Conservation (phyloP, 75 land plant species). For the Picea sitchensis region DNA sequence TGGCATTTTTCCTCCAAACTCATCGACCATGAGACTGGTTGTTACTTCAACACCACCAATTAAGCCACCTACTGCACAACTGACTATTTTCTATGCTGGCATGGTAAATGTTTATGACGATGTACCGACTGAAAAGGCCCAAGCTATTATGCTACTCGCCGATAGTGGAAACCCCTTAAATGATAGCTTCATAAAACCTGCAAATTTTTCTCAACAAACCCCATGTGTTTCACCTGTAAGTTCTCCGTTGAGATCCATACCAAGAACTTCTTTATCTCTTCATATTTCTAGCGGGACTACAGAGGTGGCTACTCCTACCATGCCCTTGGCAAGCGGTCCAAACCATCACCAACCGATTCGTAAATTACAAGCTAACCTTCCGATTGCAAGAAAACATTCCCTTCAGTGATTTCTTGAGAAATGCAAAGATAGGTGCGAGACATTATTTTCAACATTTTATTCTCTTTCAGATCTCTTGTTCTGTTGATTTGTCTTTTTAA, state of each 20-base stretch:
- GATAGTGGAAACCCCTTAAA: slow-evolving; percentile 17
- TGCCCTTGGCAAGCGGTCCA: neutral
- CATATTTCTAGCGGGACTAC: slow-evolving; percentile 10
- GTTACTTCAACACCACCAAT: too few species aligned
- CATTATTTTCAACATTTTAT: too few species aligned
- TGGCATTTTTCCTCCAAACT: neutral
- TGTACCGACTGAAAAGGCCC: slow-evolving; percentile 56
- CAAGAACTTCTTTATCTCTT: slow-evolving; percentile 14
- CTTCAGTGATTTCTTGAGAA: slow-evolving; percentile 66
- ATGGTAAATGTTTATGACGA: slow-evolving; percentile 39
- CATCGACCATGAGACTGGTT: neutral
- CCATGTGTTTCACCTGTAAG: neutral
- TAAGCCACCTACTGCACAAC: slow-evolving; percentile 15
- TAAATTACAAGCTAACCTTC: slow-evolving; percentile 47
- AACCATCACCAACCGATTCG: slow-evolving; percentile 4
- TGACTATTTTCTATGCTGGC: slow-evolving; percentile 53
- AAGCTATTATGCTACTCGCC: slow-evolving; percentile 67
- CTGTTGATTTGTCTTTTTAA: too few species aligned
- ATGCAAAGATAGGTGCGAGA: slow-evolving; percentile 57
- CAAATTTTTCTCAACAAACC: neutral
- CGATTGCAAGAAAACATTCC: slow-evolving; percentile 61
- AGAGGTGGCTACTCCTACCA: neutral
- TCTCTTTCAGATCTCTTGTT: too few species aligned
- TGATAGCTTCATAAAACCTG: neutral
- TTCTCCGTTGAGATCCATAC: neutral